Base-by-base conservation (phyloP, 768 basidiomycete genomes). In the Boletus reticulatus region DNA sequence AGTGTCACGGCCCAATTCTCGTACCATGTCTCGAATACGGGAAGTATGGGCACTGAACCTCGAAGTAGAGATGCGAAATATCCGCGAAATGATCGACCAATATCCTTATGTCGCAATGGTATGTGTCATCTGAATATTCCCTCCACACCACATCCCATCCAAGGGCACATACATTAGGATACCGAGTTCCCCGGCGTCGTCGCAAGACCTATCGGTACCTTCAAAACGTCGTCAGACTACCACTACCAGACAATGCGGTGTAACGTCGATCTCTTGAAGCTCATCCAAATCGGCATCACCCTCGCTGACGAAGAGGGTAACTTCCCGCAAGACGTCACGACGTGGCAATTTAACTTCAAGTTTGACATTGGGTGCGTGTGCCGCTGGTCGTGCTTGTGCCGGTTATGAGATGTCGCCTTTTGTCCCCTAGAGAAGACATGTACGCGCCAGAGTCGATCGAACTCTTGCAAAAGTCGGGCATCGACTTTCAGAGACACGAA, bases 161-260 rank as follows among this genome's bases (percentile, higher is more conserved):
- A 43, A 19, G 42, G 46, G 29, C n/a, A 51, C 56, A 20, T 34
- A 17, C 51, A 34, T 44, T 71, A 98, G 96, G 96, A 99, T 72
- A 98, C 97, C 50, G 97, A 99, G 71, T 98, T 98, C 72, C 97
- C 97, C 34, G 97, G 97, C 10, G 94, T 98, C 42, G 97, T 99
- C 52, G 97, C 96, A 4, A 84, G 97, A 19, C 97, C 97, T 3
- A 96, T 99, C 65, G 97, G 97, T 6, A 79, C 86, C 34, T 98
- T 98, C 80, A 94, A 93, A 72, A 95, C 94, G 0, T 93, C 94
- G 12, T 94, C 94, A 20, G 97, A 99, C 74, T 98, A 98, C 68
- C 96, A 98, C 74, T 99, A 98, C 73, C 97, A 99, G 73, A 99
- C 97, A 3, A 96, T 99, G 90, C 88, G 97, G 57, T 97, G 95